phyloP scores from a whole-genome alignment of 2,329 filamentous ascomycete genomes.

The Fusarium kyushuense region DNA sequence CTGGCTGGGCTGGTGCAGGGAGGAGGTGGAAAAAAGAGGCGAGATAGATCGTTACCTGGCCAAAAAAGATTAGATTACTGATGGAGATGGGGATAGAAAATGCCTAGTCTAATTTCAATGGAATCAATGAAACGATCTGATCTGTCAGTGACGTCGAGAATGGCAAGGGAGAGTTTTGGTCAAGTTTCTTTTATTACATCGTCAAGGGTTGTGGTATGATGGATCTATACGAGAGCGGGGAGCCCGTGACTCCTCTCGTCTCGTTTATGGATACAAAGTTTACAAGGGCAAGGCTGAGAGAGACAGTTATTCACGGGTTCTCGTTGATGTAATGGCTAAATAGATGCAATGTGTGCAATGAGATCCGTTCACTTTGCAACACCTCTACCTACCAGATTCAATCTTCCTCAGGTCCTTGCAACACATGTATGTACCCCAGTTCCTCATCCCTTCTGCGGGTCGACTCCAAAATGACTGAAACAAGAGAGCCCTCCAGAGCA shows the following conservation, averaged over 20 bases:
- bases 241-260: constrained; percentile 15
- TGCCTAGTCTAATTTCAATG: constrained; percentile 22
- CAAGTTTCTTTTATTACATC: constrained; percentile 30
- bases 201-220: constrained; percentile 41
- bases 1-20: background rate
- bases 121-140: constrained; percentile 2
- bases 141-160: constrained; percentile 25
- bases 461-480: constrained; percentile 37
- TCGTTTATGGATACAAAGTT: constrained; percentile 1
- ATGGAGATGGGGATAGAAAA: background rate
- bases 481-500: constrained; percentile 16
- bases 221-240: constrained; percentile 21
- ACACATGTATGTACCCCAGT: constrained; percentile 12
- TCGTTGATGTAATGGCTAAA: no score
- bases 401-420: background rate
- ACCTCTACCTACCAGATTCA: no score
- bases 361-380: background rate
- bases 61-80: background rate
- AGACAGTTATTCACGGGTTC: no score
- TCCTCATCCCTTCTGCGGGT: constrained; percentile 30
- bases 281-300: constrained; percentile 18
- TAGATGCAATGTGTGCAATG: background rate
- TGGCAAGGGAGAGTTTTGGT: constrained; percentile 18
- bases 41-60: constrained; percentile 5
- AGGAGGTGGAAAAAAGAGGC: background rate